Evolutionary conservation across 495 filamentous ascomycete species (phyloP).

Genomic region (Geoglossum glabrum): DNA sequence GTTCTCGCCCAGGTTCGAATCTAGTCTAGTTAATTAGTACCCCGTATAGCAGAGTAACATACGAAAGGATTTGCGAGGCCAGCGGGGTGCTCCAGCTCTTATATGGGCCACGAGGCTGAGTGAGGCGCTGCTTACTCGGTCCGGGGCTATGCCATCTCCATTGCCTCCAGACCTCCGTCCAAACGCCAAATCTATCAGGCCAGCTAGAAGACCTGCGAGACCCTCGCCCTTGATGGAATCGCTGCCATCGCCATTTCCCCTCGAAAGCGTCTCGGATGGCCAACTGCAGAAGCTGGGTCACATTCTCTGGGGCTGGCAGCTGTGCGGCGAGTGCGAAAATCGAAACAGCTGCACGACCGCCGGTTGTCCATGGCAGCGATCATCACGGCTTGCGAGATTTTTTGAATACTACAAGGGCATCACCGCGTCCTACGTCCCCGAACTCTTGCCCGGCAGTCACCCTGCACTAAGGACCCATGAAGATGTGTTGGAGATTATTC

Average conservation of each 20-base stretch:
- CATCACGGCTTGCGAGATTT: conserved; percentile 12
- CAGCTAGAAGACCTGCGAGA: too few species aligned
- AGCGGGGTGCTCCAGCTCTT: too few species aligned
- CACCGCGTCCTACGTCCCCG: conserved; percentile 14
- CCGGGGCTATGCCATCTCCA: too few species aligned
- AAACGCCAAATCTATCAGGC: too few species aligned
- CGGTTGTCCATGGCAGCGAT: conserved; percentile 9
- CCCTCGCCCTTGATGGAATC: neutral
- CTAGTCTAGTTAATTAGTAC: too few species aligned
- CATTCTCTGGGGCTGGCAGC: conserved; percentile 16
- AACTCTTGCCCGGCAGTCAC: neutral
- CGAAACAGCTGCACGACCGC: conserved; percentile 6
- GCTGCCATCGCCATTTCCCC: conserved; percentile 6
- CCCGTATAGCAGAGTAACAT: too few species aligned
- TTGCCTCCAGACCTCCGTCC: too few species aligned
- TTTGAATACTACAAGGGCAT: conserved; percentile 17
- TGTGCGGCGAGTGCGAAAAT: conserved; percentile 11
- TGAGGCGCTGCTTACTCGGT: too few species aligned
- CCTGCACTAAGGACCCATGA: conserved; percentile 4
- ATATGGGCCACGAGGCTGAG: too few species aligned
- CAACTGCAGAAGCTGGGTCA: conserved; percentile 10
- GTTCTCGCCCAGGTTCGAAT: too few species aligned
- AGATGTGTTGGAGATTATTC: neutral
- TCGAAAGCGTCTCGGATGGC: conserved; percentile 3
- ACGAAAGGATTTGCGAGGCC: too few species aligned